Evolutionary conservation across 2,329 filamentous ascomycete genomes (phyloP), one percentile per base, ranked within the genome.

Genomic region (Aspergillus fischeri): DNA sequence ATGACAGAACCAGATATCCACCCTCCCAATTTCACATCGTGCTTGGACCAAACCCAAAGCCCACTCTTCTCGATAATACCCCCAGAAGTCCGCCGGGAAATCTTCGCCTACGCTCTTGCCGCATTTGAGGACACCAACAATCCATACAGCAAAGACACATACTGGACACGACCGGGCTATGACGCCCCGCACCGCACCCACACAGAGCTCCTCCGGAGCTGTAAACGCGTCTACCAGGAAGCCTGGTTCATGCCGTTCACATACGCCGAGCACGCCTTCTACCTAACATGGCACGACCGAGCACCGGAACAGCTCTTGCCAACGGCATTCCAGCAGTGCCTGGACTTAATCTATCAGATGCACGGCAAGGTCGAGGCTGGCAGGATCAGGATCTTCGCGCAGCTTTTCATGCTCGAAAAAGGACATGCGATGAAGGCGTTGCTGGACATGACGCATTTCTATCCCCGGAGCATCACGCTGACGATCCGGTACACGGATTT

Each of bases 401-500:
- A 79, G 51, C 72, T 80, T 65, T 78, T 65, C 52, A 62, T 53
- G 24, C 64, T 80, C 4, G 73, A 80, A 51, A 42, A 59, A 0
- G 68, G 71, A 0, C 5, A 32, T 0, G 38, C 49, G 8, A 56
- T 79, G 1, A 32, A 60, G 6, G 1, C 21, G 0, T 52, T 79
- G 0, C 60, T 79, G 0, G 17, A 24, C 0, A 66, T 65, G 45
- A 62, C 58, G 0, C 54, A 65, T 11, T 71, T 80, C 32, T 57
- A 64, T 6, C 77, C 78, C 0, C 67, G 65, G 1, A 62, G 58
- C 1, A 52, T 82, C 1, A 78, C 73, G 0, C 63, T 83, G 10
- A 82, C 79, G 0, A 73, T 83, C 7, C 75, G 80, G 0, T 80
- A 82, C 56, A 73, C 78, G 2, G 80, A 82, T 58, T 81, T 78